Percentiles rank a stretch among this genome's conserved stretches.
Conservation (phyloP, 371 early-diverging fungal species). For the Mucor piriformis region DNA sequence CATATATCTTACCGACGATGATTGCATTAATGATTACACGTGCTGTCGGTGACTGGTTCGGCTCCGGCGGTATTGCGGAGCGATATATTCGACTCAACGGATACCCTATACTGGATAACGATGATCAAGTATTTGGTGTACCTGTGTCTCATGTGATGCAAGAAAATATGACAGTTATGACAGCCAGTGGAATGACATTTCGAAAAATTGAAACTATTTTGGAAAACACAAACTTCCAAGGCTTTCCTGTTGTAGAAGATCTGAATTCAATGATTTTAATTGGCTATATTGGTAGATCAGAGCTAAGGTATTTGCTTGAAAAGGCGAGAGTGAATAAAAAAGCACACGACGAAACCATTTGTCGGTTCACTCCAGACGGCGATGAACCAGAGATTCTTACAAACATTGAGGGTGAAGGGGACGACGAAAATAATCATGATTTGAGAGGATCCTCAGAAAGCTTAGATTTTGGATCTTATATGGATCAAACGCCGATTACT, state of each 20-base stretch:
- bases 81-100: constrained; percentile 83
- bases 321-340: constrained; percentile 53
- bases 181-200: constrained; percentile 55
- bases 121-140: constrained; percentile 62
- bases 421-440: constrained; percentile 25
- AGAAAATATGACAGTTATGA: constrained; percentile 57
- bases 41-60: constrained; percentile 85
- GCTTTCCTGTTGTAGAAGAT: constrained; percentile 87
- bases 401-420: constrained; percentile 1
- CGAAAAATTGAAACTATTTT: constrained; percentile 53
- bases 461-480: constrained; percentile 74
- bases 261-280: constrained; percentile 65
- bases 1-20: constrained; percentile 93
- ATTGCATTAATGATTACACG: constrained; percentile 89
- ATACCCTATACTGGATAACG: constrained; percentile 88
- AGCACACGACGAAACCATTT: constrained; percentile 55
- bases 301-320: constrained; percentile 71
- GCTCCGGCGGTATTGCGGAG: constrained; percentile 86
- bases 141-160: constrained; percentile 68
- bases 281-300: constrained; percentile 82
- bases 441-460: constrained; percentile 51
- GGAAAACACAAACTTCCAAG: constrained; percentile 61
- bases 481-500: constrained; percentile 87
- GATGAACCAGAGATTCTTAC: constrained; percentile 37
- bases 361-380: constrained; percentile 57